Evolutionary conservation across 1,284 basidiomycete genomes (phyloP), one percentile per base, ranked within the genome.

Genomic region (Takashimella koratensis): DNA sequence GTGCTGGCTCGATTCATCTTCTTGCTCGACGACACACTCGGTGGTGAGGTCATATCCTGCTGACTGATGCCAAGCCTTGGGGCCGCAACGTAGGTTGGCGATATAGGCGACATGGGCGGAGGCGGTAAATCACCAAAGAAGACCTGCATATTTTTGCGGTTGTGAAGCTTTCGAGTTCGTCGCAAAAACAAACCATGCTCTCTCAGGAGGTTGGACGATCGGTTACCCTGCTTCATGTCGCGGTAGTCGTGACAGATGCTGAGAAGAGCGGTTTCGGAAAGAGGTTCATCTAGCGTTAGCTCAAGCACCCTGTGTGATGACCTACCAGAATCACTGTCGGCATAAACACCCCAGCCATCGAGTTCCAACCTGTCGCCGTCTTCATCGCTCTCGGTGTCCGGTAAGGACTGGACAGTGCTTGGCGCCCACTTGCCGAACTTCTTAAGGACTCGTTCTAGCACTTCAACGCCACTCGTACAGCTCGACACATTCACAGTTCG

Each of bases 1-100:
- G 90, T 90, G 66, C 90, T 94, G 0, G 95, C 95, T 26, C 95
- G 86, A 66, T 95, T 94, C 70, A 86, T 86, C 54, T 85, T 84
- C 69, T 85, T 88, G 50, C 49, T 70, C 0, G 56, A 39, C 22
- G 25, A 50, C 10, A 54, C 49, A 13, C 51, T 41, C 36, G 46
- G 44, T 4, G 65, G 64, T 8, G 62, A 58, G 12, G 60, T 47
- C 19, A 58, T 27, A n/a, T 36, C 30, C 16, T 36, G 30, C 16
- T 36, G 30, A 36, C 30, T 16, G 10, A 62, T 46, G 2, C 67
- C 70, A 6, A 71, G 56, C 2, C 67, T 64, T 24, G 71, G 66
- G n/a, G 68, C 71, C 2, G 54, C 57, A 50, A 64, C 61, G 39
- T 70, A 78, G 53, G 66, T 77, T 49, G 68, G 77, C 54, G 59